Evolutionary conservation across 768 basidiomycete genomes (phyloP).

Genomic region (Naematelia encephala): DNA sequence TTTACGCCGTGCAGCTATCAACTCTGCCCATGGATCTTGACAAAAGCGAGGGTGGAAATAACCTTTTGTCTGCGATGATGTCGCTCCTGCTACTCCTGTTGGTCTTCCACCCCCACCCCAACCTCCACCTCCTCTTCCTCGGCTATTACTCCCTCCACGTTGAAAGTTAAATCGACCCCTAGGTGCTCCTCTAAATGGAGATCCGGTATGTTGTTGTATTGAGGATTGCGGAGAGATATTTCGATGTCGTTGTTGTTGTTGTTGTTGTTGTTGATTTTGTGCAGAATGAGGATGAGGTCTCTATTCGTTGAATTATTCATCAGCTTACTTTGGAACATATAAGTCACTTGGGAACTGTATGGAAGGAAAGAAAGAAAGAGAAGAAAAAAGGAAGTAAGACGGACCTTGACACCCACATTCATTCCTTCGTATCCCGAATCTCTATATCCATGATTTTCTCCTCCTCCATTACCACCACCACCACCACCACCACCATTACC

Average conservation of each 20-base stretch:
- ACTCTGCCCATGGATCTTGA: constrained; percentile 36
- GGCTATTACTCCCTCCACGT: background rate
- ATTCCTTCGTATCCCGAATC: constrained; percentile 9
- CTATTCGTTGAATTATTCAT: background rate
- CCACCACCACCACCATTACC: too few relatives aligned
- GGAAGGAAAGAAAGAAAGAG: background rate
- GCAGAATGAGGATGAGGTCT: constrained; percentile 1
- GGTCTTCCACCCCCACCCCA: background rate
- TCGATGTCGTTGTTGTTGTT: background rate
- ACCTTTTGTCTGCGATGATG: constrained; percentile 10
- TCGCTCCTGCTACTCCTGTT: background rate
- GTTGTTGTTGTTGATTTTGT: background rate
- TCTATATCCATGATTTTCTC: constrained; percentile 6
- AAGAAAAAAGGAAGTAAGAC: background rate
- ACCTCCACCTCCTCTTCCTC: constrained; percentile 7
- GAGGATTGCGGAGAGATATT: background rate
- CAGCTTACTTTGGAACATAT: background rate
- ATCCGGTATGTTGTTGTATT: background rate
- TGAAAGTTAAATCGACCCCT: constrained; percentile 1
- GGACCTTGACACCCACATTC: constrained; percentile 13
- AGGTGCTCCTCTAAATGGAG: background rate
- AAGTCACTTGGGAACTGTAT: too few relatives aligned
- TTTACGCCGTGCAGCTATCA: constrained; percentile 8
- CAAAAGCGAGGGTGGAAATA: constrained; percentile 33
- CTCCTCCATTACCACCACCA: background rate